phyloP scores from a whole-genome alignment of 371 early-diverging fungal genomes.

The Apophysomyces ossiformis region DNA sequence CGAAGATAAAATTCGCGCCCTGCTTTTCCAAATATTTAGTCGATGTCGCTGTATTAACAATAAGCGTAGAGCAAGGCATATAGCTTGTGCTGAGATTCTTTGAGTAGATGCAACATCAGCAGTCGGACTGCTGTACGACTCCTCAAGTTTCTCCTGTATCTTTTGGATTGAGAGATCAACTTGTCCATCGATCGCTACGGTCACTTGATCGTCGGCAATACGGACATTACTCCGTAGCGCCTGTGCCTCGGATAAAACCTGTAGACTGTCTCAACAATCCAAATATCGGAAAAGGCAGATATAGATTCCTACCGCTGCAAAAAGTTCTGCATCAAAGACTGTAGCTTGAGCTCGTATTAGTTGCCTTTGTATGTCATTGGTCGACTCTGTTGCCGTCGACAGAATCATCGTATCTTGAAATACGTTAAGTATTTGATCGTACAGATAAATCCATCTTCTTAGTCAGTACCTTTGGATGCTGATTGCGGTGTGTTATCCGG shows the following conservation, averaged over 20 bases:
- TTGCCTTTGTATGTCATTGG: conserved; percentile 41
- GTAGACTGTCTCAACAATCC: neutral
- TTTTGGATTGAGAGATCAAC: conserved; percentile 50
- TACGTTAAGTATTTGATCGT: neutral
- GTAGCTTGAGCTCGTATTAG: conserved; percentile 55
- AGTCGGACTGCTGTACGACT: neutral
- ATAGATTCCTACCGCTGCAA: conserved; percentile 44
- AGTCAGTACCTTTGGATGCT: conserved; percentile 4
- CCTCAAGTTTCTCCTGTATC: conserved; percentile 7
- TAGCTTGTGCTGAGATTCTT: conserved; percentile 31
- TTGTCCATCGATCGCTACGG: conserved; percentile 59
- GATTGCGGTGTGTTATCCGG: neutral
- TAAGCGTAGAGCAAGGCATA: conserved; percentile 40
- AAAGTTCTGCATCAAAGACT: conserved; percentile 64
- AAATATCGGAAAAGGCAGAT: neutral
- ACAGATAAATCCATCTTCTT: neutral
- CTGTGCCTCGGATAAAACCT: conserved; percentile 63
- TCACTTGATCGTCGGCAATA: conserved; percentile 58
- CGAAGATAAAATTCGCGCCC: conserved; percentile 36
- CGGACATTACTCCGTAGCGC: conserved; percentile 49
- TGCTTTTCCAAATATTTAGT: conserved; percentile 42
- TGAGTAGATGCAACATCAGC: conserved; percentile 12
- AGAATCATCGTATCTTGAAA: neutral
- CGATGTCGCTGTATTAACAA: conserved; percentile 46
- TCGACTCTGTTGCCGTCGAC: conserved; percentile 1